Percentiles rank a stretch among this genome's conserved stretches.
phyloP scores from a whole-genome alignment of 2,329 filamentous ascomycete genomes.

The Helminthosporium solani region DNA sequence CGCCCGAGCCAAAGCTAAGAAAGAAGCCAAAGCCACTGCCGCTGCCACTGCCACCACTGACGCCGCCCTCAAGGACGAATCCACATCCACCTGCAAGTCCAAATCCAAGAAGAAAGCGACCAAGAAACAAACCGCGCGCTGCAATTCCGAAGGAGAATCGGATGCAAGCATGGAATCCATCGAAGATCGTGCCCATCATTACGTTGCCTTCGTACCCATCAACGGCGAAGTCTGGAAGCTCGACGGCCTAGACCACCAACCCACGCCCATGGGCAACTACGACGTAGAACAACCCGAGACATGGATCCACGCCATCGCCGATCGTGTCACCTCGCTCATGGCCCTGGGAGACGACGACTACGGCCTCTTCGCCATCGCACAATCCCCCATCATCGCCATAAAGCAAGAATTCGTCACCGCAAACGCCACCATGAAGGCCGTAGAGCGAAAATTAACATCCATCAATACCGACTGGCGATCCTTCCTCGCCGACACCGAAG shows the following conservation, averaged over 20 bases:
- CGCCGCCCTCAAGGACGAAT: not conserved
- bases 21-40: slow-evolving; percentile 18
- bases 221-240: slow-evolving; percentile 80
- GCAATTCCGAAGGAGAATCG: slow-evolving; percentile 21
- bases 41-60: slow-evolving; percentile 12
- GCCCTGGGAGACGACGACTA: slow-evolving; percentile 66
- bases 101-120: slow-evolving; percentile 39
- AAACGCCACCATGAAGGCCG: slow-evolving; percentile 45
- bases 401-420: slow-evolving; percentile 47
- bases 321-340: slow-evolving; percentile 69
- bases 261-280: slow-evolving; percentile 58
- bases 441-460: slow-evolving; percentile 44
- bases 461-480: slow-evolving; percentile 48
- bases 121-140: slow-evolving; percentile 41
- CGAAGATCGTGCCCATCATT: slow-evolving; percentile 74
- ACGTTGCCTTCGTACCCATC: slow-evolving; percentile 82
- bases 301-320: slow-evolving; percentile 67
- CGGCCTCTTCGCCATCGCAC: slow-evolving; percentile 73
- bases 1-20: slow-evolving; percentile 14
- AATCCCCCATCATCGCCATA: slow-evolving; percentile 60
- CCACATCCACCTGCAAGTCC: slow-evolving; percentile 11
- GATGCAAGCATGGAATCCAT: slow-evolving; percentile 48
- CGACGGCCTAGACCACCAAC: slow-evolving; percentile 76
- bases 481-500: slow-evolving; percentile 31
- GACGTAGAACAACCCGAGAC: slow-evolving; percentile 42